These are phyloP conservation scores for Globomyces pollinis-pini DNA, from an alignment of 192 early-diverging fungal genomes.

Conservation along the genomic window DNA sequence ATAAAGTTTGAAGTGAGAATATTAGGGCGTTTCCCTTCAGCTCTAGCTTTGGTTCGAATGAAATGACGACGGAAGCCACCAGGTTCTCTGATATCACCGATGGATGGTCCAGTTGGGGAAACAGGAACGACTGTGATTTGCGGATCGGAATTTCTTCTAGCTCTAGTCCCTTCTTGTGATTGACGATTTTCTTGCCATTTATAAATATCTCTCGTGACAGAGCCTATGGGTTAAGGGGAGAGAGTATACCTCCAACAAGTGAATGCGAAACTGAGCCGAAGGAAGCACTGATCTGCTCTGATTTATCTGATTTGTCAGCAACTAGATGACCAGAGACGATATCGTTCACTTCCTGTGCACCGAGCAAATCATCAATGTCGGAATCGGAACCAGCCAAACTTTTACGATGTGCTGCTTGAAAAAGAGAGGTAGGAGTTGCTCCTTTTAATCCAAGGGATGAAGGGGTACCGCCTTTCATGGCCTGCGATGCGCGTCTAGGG, in stretches of 20 bases:
- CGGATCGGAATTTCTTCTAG: slow-evolving; percentile 35
- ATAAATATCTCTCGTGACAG: slow-evolving; percentile 83
- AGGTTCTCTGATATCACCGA: slow-evolving; percentile 61
- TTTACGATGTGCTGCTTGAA: slow-evolving; percentile 3
- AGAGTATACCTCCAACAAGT: slow-evolving; percentile 24
- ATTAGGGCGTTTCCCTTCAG: slow-evolving; percentile 59
- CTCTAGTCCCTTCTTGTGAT: slow-evolving; percentile 30
- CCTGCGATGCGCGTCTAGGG: slow-evolving; percentile 3
- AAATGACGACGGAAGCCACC: slow-evolving; percentile 88
- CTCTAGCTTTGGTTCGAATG: slow-evolving; percentile 61
- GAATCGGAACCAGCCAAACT: slow-evolving; percentile 1
- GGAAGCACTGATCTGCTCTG: too few relatives aligned
- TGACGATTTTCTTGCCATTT: slow-evolving; percentile 73
- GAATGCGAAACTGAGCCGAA: slow-evolving; percentile 30
- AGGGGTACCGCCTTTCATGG: too few relatives aligned
- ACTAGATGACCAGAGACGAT: slow-evolving; percentile 9
- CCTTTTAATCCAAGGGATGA: not conserved
- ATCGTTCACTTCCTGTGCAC: slow-evolving; percentile 4
- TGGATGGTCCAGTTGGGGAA: slow-evolving; percentile 10
- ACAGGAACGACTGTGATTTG: slow-evolving; percentile 18
- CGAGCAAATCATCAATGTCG: slow-evolving; percentile 1
- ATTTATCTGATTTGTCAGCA: not conserved
- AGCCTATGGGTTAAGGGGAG: slow-evolving; percentile 36
- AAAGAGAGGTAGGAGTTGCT: slow-evolving; percentile 7
- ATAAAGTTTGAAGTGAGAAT: slow-evolving; percentile 77